Evolutionary conservation across 2,329 filamentous ascomycete species (phyloP).

Genomic region (Trichocomaceae sp.): DNA sequence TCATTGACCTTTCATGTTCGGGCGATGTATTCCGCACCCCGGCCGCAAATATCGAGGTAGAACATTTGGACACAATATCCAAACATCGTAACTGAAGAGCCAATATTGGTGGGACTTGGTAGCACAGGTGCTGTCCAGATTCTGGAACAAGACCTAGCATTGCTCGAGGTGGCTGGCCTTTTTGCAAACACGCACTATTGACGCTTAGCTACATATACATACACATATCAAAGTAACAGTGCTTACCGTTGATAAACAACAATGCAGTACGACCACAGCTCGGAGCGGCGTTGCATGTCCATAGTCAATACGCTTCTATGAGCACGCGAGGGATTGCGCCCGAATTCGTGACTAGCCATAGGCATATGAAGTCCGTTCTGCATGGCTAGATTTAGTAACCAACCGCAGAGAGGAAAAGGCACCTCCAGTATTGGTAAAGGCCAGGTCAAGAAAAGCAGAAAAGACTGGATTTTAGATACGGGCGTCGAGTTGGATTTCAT

Average conservation of each 20-base stretch:
- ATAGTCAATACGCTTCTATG: constrained; percentile 23
- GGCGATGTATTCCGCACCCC: constrained; percentile 32
- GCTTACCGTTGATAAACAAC: constrained; percentile 35
- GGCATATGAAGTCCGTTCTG: constrained; percentile 39
- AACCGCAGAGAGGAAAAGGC: constrained; percentile 31
- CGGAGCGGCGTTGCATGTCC: constrained; percentile 32
- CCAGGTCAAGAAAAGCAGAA: constrained; percentile 36
- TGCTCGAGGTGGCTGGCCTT: constrained; percentile 32
- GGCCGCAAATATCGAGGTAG: constrained; percentile 31
- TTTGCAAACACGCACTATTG: constrained; percentile 30
- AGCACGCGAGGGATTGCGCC: constrained; percentile 15
- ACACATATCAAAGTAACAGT: not conserved
- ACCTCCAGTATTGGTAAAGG: constrained; percentile 34
- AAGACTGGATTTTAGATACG: constrained; percentile 32
- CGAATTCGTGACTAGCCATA: constrained; percentile 38
- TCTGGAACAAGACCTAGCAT: constrained; percentile 33
- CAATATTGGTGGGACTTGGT: constrained; percentile 28
- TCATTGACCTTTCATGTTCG: constrained; percentile 34
- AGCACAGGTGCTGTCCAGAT: constrained; percentile 26
- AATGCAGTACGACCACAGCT: constrained; percentile 37
- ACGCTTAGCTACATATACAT: not conserved
- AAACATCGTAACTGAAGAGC: constrained; percentile 34
- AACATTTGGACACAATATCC: constrained; percentile 31
- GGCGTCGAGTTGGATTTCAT: constrained; percentile 23
- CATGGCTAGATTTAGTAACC: constrained; percentile 39